Conservation (phyloP, 2,329 filamentous ascomycete species). For the Dactylellina cionopaga region DNA sequence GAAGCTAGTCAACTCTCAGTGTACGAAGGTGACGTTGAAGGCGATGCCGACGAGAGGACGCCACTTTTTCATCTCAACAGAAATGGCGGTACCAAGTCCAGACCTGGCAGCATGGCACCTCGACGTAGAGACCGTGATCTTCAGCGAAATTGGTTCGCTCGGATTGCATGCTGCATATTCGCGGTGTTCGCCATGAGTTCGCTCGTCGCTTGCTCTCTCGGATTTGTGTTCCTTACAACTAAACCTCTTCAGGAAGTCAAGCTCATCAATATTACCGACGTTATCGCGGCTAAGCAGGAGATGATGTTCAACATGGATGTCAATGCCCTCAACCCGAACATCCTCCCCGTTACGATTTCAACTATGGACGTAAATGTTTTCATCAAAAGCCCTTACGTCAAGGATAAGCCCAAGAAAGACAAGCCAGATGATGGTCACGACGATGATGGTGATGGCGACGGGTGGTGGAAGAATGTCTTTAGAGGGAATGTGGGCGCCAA, state of each 20-base stretch:
- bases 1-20: slow-evolving; percentile 50
- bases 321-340: slow-evolving; percentile 88
- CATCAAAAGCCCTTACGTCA: slow-evolving; percentile 89
- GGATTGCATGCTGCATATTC: slow-evolving; percentile 86
- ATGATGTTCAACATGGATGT: slow-evolving; percentile 93
- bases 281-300: slow-evolving; percentile 92
- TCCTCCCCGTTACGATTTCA: slow-evolving; percentile 85
- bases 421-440: slow-evolving; percentile 36
- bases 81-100: slow-evolving; percentile 60
- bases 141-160: slow-evolving; percentile 71
- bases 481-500: slow-evolving; percentile 20
- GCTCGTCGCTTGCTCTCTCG: slow-evolving; percentile 83
- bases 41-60: slow-evolving; percentile 86
- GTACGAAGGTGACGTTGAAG: slow-evolving; percentile 63
- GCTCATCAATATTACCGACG: slow-evolving; percentile 83
- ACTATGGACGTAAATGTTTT: slow-evolving; percentile 92
- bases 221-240: slow-evolving; percentile 90
- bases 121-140: slow-evolving; percentile 78
- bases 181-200: slow-evolving; percentile 83
- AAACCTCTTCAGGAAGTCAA: slow-evolving; percentile 83
- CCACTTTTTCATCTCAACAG: slow-evolving; percentile 75
- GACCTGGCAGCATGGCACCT: slow-evolving; percentile 61
- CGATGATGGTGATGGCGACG: slow-evolving; percentile 28
- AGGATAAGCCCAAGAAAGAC: slow-evolving; percentile 62
- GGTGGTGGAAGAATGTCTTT: slow-evolving; percentile 31